Percentiles rank a stretch among this genome's conserved stretches.
Evolutionary conservation across 495 filamentous ascomycete genomes (phyloP).

Genomic region (Venustampulla echinocandica): DNA sequence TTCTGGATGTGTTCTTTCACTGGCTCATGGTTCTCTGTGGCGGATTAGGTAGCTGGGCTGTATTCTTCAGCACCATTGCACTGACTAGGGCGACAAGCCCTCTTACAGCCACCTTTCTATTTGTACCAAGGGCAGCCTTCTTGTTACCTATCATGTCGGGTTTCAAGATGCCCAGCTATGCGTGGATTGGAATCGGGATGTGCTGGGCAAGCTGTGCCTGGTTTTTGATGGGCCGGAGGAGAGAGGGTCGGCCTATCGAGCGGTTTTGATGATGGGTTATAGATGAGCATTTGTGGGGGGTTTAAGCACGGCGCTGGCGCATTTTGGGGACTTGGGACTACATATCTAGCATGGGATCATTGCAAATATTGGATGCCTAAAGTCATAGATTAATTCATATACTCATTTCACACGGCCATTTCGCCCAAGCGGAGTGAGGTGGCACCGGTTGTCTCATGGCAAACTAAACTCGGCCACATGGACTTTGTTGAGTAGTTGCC

Average conservation of each 20-base stretch:
- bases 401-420: too few relatives aligned
- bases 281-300: too few relatives aligned
- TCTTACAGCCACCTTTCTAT: slow-evolving; percentile 32
- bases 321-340: too few relatives aligned
- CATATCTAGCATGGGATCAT: too few relatives aligned
- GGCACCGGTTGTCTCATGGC: too few relatives aligned
- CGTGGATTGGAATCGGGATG: slow-evolving; percentile 37
- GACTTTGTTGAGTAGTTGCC: too few relatives aligned
- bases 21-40: slow-evolving; percentile 28
- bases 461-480: too few relatives aligned
- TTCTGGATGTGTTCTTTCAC: slow-evolving; percentile 31
- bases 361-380: too few relatives aligned
- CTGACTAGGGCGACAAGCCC: slow-evolving; percentile 34
- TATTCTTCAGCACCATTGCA: slow-evolving; percentile 32
- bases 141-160: slow-evolving; percentile 30
- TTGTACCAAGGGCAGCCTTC: slow-evolving; percentile 30
- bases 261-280: slow-evolving; percentile 8
- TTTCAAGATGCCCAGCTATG: slow-evolving; percentile 30
- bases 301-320: too few relatives aligned
- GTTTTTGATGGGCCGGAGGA: slow-evolving; percentile 35
- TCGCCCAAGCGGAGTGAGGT: too few relatives aligned
- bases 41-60: slow-evolving; percentile 24
- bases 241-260: slow-evolving; percentile 23
- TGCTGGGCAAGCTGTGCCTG: slow-evolving; percentile 39
- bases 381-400: too few relatives aligned